Percentiles rank a stretch among this genome's conserved stretches.
Evolutionary conservation across 805 yeast species (phyloP).

Genomic region (Candida saitoana): DNA sequence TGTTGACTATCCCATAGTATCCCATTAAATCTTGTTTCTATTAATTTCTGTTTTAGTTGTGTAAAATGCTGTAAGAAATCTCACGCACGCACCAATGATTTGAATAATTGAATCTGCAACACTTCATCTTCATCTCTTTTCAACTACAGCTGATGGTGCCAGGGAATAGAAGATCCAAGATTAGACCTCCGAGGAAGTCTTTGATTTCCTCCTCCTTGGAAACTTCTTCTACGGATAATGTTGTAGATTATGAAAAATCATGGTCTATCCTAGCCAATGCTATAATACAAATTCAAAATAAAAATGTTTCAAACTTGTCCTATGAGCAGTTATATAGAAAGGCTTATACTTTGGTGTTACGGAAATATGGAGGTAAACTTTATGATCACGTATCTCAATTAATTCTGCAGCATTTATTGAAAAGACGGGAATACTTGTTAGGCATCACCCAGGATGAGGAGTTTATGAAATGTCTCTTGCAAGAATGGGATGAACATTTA

Average conservation of each 20-base stretch:
- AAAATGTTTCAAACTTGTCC: slow-evolving; percentile 69
- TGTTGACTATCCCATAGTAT: too few relatives aligned
- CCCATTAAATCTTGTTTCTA: too few relatives aligned
- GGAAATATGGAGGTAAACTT: slow-evolving; percentile 61
- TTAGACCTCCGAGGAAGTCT: slow-evolving; percentile 60
- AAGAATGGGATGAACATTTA: slow-evolving; percentile 69
- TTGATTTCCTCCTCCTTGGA: slow-evolving; percentile 18
- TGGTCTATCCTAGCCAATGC: slow-evolving; percentile 69
- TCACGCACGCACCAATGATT: too few relatives aligned
- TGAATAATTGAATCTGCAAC: slow-evolving; percentile 1
- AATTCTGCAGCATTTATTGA: slow-evolving; percentile 44
- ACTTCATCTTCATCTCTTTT: neutral
- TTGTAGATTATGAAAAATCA: slow-evolving; percentile 56
- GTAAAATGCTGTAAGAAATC: too few relatives aligned
- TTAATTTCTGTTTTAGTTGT: too few relatives aligned
- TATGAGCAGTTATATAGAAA: slow-evolving; percentile 80
- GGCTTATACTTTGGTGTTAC: slow-evolving; percentile 70
- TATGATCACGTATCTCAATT: slow-evolving; percentile 56
- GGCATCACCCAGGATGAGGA: slow-evolving; percentile 20
- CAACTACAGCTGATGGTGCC: slow-evolving; percentile 19
- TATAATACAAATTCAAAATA: slow-evolving; percentile 63
- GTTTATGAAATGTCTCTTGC: slow-evolving; percentile 32
- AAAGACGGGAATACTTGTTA: slow-evolving; percentile 17
- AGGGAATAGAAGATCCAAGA: slow-evolving; percentile 50
- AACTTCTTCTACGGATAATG: slow-evolving; percentile 19